Evolutionary conservation across 2,329 filamentous ascomycete species (phyloP).

Genomic region (Fusarium humuli): DNA sequence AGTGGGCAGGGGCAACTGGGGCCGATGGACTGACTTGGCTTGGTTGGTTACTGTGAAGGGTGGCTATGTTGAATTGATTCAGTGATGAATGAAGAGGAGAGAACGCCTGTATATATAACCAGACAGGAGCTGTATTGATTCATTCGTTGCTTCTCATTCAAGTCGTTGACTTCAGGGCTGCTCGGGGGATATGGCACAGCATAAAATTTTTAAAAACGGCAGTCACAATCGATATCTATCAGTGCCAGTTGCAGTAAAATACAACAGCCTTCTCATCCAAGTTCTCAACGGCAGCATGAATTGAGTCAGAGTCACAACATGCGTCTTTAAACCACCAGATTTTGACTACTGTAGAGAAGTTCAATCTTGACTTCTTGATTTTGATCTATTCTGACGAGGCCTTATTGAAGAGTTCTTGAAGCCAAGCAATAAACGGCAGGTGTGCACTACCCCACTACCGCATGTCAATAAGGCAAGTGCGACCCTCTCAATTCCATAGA

Average conservation of each 20-base stretch:
- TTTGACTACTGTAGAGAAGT: too few relatives aligned
- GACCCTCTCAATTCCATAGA: neutral
- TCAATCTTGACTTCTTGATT: too few relatives aligned
- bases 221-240: neutral
- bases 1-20: neutral
- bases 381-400: too few relatives aligned
- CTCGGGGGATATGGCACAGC: neutral
- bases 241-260: neutral
- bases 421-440: neutral
- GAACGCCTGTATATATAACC: neutral
- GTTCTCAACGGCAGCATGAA: neutral
- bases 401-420: neutral
- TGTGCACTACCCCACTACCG: neutral
- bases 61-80: neutral
- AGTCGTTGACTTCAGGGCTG: neutral
- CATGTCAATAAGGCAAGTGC: neutral
- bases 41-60: neutral
- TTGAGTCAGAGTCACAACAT: neutral
- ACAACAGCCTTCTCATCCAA: neutral
- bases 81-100: neutral
- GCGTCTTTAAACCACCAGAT: too few relatives aligned
- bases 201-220: neutral
- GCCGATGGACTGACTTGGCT: neutral
- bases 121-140: neutral
- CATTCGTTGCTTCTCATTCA: neutral